Evolutionary conservation across 495 filamentous ascomycete genomes (phyloP).

Genomic region (Parathielavia hyrcaniae): DNA sequence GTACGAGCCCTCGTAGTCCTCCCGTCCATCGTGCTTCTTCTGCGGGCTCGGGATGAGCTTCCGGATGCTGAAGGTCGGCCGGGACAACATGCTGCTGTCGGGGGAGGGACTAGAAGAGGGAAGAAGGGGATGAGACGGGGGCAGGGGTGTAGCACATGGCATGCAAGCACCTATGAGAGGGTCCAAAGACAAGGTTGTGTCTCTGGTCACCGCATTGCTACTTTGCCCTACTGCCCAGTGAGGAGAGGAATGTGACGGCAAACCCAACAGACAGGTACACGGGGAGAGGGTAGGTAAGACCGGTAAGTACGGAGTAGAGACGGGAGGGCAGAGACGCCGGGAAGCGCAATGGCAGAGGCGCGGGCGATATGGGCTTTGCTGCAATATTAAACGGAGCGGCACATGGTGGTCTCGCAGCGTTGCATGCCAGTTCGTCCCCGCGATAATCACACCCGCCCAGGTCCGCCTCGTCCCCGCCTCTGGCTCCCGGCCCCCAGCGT

Average conservation of each 20-base stretch:
- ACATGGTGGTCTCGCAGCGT: slow-evolving; percentile 9
- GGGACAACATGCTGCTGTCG: slow-evolving; percentile 37
- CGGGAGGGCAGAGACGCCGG: slow-evolving; percentile 13
- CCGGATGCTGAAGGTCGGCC: slow-evolving; percentile 42
- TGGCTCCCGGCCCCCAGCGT: slow-evolving; percentile 1
- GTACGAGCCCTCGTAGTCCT: slow-evolving; percentile 31
- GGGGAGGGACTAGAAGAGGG: slow-evolving; percentile 2
- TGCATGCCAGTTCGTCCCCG: slow-evolving; percentile 17
- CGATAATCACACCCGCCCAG: slow-evolving; percentile 13
- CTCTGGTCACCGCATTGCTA: slow-evolving; percentile 11
- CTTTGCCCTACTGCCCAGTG: not conserved
- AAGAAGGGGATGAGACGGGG: slow-evolving; percentile 8
- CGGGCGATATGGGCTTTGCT: slow-evolving; percentile 10
- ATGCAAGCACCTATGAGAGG: slow-evolving; percentile 3
- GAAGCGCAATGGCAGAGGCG: slow-evolving; percentile 9
- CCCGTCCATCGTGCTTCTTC: slow-evolving; percentile 28
- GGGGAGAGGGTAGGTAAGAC: slow-evolving; percentile 8
- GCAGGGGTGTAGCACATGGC: slow-evolving; percentile 16
- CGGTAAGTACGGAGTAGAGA: too few relatives aligned
- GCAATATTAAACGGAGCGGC: slow-evolving; percentile 19
- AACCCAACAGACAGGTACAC: slow-evolving; percentile 9
- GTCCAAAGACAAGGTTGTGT: slow-evolving; percentile 6
- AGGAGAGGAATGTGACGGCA: slow-evolving; percentile 9
- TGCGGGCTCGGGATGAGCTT: slow-evolving; percentile 36
- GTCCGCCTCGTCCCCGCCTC: slow-evolving; percentile 14